Evolutionary conservation across 345 rosid species (phyloP).

Genomic region (Linum usitatissimum): DNA sequence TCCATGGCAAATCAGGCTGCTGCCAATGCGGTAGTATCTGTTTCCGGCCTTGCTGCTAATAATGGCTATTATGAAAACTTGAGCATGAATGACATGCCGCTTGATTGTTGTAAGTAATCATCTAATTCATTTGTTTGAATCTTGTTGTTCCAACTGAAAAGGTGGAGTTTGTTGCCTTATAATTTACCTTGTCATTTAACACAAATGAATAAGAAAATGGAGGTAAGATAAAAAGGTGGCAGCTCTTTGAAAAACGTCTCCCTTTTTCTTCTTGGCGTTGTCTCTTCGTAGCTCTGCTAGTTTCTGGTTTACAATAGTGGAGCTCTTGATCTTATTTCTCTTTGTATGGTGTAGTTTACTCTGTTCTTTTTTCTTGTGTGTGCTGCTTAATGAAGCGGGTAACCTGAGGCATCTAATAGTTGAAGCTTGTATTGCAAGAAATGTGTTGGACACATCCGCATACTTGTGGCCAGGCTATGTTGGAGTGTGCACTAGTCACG

Average conservation of each 20-base stretch:
- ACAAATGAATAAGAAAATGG: no score
- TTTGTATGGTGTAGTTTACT: neutral
- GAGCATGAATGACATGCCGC: neutral
- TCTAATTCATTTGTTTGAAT: neutral
- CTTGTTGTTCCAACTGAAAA: no score
- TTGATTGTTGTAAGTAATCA: neutral
- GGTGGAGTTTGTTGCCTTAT: neutral
- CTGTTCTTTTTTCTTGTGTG: constrained; percentile 8
- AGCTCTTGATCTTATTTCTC: constrained; percentile 1
- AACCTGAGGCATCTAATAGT: constrained; percentile 61
- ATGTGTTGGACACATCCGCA: constrained; percentile 44
- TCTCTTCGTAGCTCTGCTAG: neutral
- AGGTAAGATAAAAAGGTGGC: constrained; percentile 12
- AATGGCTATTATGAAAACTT: neutral
- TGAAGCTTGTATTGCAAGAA: constrained; percentile 65
- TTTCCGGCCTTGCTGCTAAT: neutral
- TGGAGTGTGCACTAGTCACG: neutral
- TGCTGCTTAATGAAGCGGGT: constrained; percentile 36
- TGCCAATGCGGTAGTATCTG: neutral
- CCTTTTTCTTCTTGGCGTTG: constrained; percentile 1
- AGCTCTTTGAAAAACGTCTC: constrained; percentile 16
- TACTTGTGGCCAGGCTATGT: constrained; percentile 58
- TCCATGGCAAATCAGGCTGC: constrained; percentile 4
- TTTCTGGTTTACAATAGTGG: neutral
- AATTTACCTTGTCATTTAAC: no score